A percentile compares a stretch with the other conserved stretches of the same genome.
phyloP scores from a whole-genome alignment of 169 alveolate genomes.

The Plasmodium gaboni region DNA sequence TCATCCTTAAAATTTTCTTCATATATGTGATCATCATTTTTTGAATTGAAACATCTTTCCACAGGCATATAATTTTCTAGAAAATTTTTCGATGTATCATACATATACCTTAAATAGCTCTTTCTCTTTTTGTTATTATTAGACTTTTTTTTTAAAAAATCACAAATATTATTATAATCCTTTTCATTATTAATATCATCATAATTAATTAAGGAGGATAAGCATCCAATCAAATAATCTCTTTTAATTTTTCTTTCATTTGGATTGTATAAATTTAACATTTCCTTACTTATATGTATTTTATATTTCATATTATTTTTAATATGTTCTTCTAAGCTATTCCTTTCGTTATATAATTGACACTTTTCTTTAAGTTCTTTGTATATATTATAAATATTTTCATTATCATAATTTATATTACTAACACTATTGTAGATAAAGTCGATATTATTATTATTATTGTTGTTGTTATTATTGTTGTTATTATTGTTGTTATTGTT shows the following conservation, averaged over 20 bases:
- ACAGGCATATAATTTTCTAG: slow-evolving; percentile 51
- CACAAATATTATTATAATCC: slow-evolving; percentile 63
- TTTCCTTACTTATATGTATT: slow-evolving; percentile 38
- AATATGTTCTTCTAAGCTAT: background rate
- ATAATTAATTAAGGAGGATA: slow-evolving; percentile 57
- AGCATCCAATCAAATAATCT: slow-evolving; percentile 65
- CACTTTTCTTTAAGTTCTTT: slow-evolving; percentile 25
- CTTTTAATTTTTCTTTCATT: slow-evolving; percentile 24
- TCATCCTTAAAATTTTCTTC: no score
- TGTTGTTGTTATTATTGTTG: background rate
- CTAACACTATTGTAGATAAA: background rate
- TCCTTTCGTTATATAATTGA: slow-evolving; percentile 21
- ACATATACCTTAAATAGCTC: slow-evolving; percentile 38
- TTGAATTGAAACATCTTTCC: slow-evolving; percentile 10
- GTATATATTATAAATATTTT: slow-evolving; percentile 42
- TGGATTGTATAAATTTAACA: slow-evolving; percentile 24
- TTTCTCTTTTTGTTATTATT: slow-evolving; percentile 40
- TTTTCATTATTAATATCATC: slow-evolving; percentile 44
- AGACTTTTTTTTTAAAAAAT: slow-evolving; percentile 36
- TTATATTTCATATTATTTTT: slow-evolving; percentile 24
- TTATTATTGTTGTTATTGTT: background rate
- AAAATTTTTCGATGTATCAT: slow-evolving; percentile 46
- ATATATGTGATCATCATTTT: no score
- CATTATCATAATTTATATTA: slow-evolving; percentile 19
- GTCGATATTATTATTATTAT: background rate